Conservation (phyloP, 1,284 basidiomycete species). For the Amylostereum areolatum region DNA sequence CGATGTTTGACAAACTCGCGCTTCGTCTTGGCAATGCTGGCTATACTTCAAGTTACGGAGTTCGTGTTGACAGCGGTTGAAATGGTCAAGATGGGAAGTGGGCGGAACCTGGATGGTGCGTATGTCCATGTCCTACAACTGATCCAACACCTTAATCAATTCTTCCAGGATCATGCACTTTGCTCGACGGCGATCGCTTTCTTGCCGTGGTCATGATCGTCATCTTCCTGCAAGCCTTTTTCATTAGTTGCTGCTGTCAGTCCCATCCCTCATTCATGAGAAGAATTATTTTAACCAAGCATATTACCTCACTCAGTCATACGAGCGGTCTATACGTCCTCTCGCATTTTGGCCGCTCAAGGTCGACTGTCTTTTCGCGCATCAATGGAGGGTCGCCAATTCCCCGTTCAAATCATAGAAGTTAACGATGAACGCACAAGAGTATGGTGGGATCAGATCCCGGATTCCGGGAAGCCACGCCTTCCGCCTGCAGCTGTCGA, state of each 20-base stretch:
- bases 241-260: slow-evolving; percentile 58
- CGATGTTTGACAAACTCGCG: slow-evolving; percentile 55
- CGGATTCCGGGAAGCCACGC: no score
- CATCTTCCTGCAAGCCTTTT: slow-evolving; percentile 47
- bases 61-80: slow-evolving; percentile 37
- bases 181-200: slow-evolving; percentile 17
- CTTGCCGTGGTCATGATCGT: slow-evolving; percentile 44
- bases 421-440: no score
- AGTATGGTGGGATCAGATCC: no score
- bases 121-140: background rate
- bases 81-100: slow-evolving; percentile 29
- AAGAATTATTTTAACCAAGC: background rate
- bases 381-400: slow-evolving; percentile 29
- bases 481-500: no score
- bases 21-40: slow-evolving; percentile 38
- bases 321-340: slow-evolving; percentile 51
- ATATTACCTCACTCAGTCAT: slow-evolving; percentile 34
- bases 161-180: slow-evolving; percentile 31
- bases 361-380: slow-evolving; percentile 52
- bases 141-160: no score
- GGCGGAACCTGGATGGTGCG: background rate
- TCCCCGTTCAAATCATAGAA: no score
- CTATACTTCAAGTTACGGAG: slow-evolving; percentile 36
- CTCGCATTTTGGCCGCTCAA: slow-evolving; percentile 41
- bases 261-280: slow-evolving; percentile 9